phyloP scores from a whole-genome alignment of 2,329 filamentous ascomycete genomes.

The Didymella segeticola region DNA sequence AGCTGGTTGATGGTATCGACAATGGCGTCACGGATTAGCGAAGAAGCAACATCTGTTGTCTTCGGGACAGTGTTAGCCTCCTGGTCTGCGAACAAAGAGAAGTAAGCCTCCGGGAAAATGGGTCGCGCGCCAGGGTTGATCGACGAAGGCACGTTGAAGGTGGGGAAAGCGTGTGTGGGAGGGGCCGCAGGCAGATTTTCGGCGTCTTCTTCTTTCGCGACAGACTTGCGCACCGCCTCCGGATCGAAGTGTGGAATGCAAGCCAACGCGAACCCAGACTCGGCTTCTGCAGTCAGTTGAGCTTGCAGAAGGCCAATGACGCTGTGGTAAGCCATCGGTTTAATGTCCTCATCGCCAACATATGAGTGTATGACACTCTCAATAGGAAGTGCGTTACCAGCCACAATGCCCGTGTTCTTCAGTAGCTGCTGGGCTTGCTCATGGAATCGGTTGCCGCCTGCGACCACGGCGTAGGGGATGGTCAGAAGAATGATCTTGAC shows the following conservation, averaged over 20 bases:
- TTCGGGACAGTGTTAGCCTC: constrained; percentile 88
- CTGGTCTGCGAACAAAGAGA: constrained; percentile 88
- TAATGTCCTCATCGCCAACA: constrained; percentile 66
- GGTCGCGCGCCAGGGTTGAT: constrained; percentile 76
- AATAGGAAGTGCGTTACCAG: constrained; percentile 83
- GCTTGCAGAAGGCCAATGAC: constrained; percentile 82
- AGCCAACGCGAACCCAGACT: constrained; percentile 75
- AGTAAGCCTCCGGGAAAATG: constrained; percentile 90
- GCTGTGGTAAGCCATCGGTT: constrained; percentile 70
- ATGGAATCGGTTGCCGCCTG: constrained; percentile 53
- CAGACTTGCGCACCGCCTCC: constrained; percentile 60
- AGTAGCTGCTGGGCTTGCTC: constrained; percentile 78
- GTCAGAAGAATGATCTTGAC: constrained; percentile 97
- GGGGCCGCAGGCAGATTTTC: constrained; percentile 59
- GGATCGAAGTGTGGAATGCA: constrained; percentile 64
- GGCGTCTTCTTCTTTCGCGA: constrained; percentile 57
- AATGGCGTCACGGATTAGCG: constrained; percentile 82
- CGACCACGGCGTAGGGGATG: constrained; percentile 79
- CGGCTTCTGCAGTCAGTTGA: constrained; percentile 80
- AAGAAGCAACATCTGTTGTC: constrained; percentile 76
- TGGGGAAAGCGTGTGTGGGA: constrained; percentile 77
- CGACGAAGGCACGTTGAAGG: constrained; percentile 75
- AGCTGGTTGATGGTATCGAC: constrained; percentile 93
- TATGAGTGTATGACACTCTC: constrained; percentile 89
- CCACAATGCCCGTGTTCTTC: constrained; percentile 94